phyloP scores from a whole-genome alignment of 2,329 filamentous ascomycete genomes.

The Colletotrichum tamarilloi region DNA sequence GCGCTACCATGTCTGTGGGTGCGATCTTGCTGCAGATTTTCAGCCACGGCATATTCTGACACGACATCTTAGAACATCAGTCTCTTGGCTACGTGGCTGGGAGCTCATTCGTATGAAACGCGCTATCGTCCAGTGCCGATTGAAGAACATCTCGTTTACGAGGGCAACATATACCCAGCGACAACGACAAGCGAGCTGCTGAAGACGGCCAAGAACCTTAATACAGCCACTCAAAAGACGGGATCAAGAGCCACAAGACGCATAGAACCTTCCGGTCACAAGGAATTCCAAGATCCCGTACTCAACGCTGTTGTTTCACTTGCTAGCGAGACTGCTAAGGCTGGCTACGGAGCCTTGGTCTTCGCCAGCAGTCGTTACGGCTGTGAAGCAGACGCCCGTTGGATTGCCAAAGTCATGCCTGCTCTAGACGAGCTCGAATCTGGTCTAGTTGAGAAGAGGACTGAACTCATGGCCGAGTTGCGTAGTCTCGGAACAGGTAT shows the following conservation, averaged over 20 bases:
- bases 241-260: constrained; percentile 54
- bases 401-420: constrained; percentile 76
- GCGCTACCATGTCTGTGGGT: constrained; percentile 77
- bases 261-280: constrained; percentile 67
- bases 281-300: constrained; percentile 72
- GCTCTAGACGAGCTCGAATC: constrained; percentile 56
- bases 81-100: constrained; percentile 76
- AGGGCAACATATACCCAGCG: constrained; percentile 74
- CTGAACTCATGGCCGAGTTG: constrained; percentile 74
- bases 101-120: constrained; percentile 78
- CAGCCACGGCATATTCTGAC: background rate
- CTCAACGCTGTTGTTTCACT: constrained; percentile 78
- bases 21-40: background rate
- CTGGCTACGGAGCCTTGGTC: constrained; percentile 77
- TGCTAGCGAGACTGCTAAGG: constrained; percentile 74
- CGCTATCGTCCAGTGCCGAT: constrained; percentile 81
- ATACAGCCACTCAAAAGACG: constrained; percentile 45
- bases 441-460: constrained; percentile 65
- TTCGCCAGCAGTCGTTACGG: constrained; percentile 77
- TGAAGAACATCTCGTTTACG: constrained; percentile 79
- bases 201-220: constrained; percentile 66
- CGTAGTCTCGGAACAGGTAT: constrained; percentile 73
- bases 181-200: constrained; percentile 68
- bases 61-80: constrained; percentile 69
- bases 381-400: constrained; percentile 75